These are phyloP conservation scores for Annulohypoxylon moriforme DNA, from an alignment of 495 filamentous ascomycete genomes.

Conservation along the genomic window DNA sequence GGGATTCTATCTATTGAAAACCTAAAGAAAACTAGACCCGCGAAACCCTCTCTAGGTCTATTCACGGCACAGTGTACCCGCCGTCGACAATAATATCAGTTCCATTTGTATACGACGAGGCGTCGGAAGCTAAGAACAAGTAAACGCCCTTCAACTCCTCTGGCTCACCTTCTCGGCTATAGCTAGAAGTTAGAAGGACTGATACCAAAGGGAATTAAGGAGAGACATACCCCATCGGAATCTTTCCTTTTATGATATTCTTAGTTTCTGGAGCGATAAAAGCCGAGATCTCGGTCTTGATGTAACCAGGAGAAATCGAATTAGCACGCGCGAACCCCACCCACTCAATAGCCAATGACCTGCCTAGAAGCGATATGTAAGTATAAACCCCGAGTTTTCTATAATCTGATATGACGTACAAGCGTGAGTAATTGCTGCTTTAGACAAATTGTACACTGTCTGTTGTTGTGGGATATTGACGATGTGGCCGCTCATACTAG, in stretches of 20 bases:
- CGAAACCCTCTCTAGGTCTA: not conserved
- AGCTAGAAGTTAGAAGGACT: slow-evolving; percentile 15
- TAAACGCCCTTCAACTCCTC: slow-evolving; percentile 89
- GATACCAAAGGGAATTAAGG: not conserved
- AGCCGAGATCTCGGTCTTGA: slow-evolving; percentile 82
- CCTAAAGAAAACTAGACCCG: not conserved
- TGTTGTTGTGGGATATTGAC: slow-evolving; percentile 90
- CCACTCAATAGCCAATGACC: slow-evolving; percentile 87
- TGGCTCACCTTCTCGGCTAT: slow-evolving; percentile 73
- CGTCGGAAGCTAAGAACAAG: slow-evolving; percentile 88
- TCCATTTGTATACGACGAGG: slow-evolving; percentile 86
- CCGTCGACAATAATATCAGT: slow-evolving; percentile 82
- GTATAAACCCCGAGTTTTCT: not conserved
- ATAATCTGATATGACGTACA: slow-evolving; percentile 59
- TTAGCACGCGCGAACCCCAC: slow-evolving; percentile 86
- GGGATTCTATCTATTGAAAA: not conserved
- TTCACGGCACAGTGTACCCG: slow-evolving; percentile 60
- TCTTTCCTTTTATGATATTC: slow-evolving; percentile 81
- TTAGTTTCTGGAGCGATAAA: slow-evolving; percentile 79
- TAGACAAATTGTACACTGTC: slow-evolving; percentile 87
- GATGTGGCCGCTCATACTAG: slow-evolving; percentile 86
- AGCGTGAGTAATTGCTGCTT: slow-evolving; percentile 86
- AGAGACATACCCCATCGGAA: slow-evolving; percentile 76
- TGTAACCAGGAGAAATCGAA: slow-evolving; percentile 86
- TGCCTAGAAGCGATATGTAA: slow-evolving; percentile 53